Conservation (phyloP, 2,329 filamentous ascomycete species). For the Endoconidiophora laricicola region DNA sequence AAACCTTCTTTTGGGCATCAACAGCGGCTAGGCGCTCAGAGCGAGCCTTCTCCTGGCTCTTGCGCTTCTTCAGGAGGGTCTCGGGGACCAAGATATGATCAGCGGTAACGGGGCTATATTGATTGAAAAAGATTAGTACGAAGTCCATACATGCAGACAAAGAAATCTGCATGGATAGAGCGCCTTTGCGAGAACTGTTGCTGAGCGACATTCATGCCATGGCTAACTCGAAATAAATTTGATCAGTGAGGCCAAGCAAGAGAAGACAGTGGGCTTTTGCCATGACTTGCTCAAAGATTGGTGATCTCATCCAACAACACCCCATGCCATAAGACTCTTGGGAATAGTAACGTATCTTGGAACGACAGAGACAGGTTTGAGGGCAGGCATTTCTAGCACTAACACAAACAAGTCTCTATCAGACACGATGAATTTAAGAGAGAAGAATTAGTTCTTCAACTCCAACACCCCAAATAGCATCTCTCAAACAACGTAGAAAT, state of each 20-base stretch:
- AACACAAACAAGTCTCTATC: neutral
- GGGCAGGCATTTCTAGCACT: slow-evolving; percentile 5
- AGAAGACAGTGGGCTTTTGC: slow-evolving; percentile 11
- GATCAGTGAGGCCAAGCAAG: slow-evolving; percentile 46
- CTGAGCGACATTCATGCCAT: slow-evolving; percentile 82
- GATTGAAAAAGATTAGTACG: slow-evolving; percentile 60
- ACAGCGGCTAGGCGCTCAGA: slow-evolving; percentile 67
- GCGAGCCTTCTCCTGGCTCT: slow-evolving; percentile 98
- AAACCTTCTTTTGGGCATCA: slow-evolving; percentile 81
- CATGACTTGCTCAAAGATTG: neutral
- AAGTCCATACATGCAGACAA: slow-evolving; percentile 42
- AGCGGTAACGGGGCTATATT: slow-evolving; percentile 66
- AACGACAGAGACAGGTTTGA: neutral
- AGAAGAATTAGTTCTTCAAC: slow-evolving; percentile 54
- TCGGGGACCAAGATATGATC: slow-evolving; percentile 95
- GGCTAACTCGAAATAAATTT: slow-evolving; percentile 77
- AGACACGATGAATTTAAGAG: slow-evolving; percentile 58
- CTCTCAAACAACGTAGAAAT: slow-evolving; percentile 35
- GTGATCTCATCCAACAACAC: slow-evolving; percentile 63
- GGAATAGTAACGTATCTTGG: slow-evolving; percentile 23
- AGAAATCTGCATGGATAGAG: slow-evolving; percentile 42
- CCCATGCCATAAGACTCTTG: slow-evolving; percentile 22
- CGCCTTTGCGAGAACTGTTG: slow-evolving; percentile 89
- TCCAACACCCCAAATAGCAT: slow-evolving; percentile 57
- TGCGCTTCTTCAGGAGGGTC: slow-evolving; percentile 99